Percentiles rank a stretch among this genome's conserved stretches.
These are phyloP conservation scores for Boletellus ananiceps DNA, from an alignment of 768 basidiomycete genomes.

Conservation along the genomic window DNA sequence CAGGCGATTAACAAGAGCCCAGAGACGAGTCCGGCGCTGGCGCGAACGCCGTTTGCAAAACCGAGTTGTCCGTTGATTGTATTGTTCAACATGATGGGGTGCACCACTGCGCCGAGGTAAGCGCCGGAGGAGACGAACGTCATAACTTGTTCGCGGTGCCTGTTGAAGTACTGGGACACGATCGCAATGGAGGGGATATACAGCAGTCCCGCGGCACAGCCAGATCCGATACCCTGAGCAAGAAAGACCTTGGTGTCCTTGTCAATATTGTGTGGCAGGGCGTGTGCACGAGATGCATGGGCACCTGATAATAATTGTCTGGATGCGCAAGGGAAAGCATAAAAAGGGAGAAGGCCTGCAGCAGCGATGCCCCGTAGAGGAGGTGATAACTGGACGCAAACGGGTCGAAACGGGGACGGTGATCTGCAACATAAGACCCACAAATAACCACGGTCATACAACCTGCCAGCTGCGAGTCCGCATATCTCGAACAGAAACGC, in stretches of 20 bases:
- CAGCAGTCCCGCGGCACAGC: constrained; percentile 44
- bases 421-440: constrained; percentile 17
- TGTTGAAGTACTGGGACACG: constrained; percentile 50
- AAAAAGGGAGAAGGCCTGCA: constrained; percentile 34
- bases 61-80: constrained; percentile 40
- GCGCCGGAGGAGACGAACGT: constrained; percentile 53
- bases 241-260: constrained; percentile 42
- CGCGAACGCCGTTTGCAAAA: constrained; percentile 40
- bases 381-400: constrained; percentile 19
- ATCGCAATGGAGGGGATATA: constrained; percentile 48
- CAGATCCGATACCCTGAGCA: constrained; percentile 46
- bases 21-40: constrained; percentile 37
- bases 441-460: constrained; percentile 54
- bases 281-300: not conserved
- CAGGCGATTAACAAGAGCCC: constrained; percentile 38
- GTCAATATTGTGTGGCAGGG: not conserved
- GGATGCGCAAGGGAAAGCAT: constrained; percentile 45
- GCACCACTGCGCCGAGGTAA: constrained; percentile 56
- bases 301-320: constrained; percentile 41
- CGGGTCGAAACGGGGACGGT: not conserved
- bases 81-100: constrained; percentile 61
- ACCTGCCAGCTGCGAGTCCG: constrained; percentile 43
- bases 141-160: constrained; percentile 45
- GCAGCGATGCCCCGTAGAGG: constrained; percentile 27
- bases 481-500: constrained; percentile 42